These are phyloP conservation scores for Mucor plumbeus DNA, from an alignment of 371 early-diverging fungal genomes.

Conservation along the genomic window DNA sequence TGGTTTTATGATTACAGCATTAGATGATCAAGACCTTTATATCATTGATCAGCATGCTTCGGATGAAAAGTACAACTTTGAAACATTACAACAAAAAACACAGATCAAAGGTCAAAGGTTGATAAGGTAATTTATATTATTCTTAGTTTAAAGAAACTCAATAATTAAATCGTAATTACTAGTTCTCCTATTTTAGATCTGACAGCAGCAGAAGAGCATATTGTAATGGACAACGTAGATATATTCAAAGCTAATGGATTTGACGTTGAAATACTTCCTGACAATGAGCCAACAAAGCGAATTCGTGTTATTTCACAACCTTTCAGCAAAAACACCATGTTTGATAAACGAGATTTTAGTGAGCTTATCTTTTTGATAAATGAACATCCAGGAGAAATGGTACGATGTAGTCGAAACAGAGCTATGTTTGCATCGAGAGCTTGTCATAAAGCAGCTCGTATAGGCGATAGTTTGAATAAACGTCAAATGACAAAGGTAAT, in stretches of 20 bases:
- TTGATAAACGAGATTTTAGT: constrained; percentile 70
- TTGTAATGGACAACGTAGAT: constrained; percentile 78
- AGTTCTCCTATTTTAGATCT: constrained; percentile 63
- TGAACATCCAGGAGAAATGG: constrained; percentile 57
- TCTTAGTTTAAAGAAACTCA: no score
- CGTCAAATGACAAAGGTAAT: constrained; percentile 70
- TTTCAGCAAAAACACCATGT: constrained; percentile 63
- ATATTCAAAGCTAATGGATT: constrained; percentile 83
- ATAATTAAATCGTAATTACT: not conserved
- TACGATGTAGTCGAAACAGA: constrained; percentile 67
- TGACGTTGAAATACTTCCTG: constrained; percentile 63
- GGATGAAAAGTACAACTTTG: constrained; percentile 98
- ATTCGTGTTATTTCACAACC: constrained; percentile 72
- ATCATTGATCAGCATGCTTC: constrained; percentile 99
- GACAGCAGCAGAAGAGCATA: constrained; percentile 78
- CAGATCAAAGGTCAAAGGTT: constrained; percentile 69
- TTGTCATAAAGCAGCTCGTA: constrained; percentile 78
- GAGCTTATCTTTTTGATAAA: constrained; percentile 66
- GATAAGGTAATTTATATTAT: constrained; percentile 17
- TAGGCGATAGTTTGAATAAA: constrained; percentile 76
- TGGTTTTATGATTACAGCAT: constrained; percentile 92
- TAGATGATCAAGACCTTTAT: constrained; percentile 76
- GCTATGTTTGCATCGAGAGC: constrained; percentile 80
- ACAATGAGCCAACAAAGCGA: constrained; percentile 64
- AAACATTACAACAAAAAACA: constrained; percentile 71